Percentiles rank a stretch among this genome's conserved stretches.
Evolutionary conservation across 148 eudicot species (phyloP).

Genomic region (Selenicereus undatus): DNA sequence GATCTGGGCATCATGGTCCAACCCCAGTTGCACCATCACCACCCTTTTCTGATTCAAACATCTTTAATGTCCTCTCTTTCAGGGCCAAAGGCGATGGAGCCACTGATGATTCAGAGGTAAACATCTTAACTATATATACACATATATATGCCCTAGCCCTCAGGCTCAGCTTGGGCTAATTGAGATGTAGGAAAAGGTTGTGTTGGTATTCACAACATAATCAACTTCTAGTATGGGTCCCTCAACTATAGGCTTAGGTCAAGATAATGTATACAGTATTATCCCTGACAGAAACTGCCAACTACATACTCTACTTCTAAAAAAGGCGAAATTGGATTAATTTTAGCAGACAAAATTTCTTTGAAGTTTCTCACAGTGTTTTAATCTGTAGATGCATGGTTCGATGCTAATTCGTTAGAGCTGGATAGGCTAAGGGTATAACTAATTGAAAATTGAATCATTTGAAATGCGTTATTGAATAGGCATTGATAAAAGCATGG

Average conservation of each 20-base stretch:
- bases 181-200: not conserved
- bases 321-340: not conserved
- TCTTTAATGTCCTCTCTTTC: conserved; percentile 48
- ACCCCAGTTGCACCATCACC: conserved; percentile 22
- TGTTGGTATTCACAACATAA: not conserved
- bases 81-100: conserved; percentile 77
- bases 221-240: not conserved
- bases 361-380: not conserved
- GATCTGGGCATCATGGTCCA: conserved; percentile 10
- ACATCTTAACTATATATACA: not conserved
- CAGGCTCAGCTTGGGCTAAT: no score
- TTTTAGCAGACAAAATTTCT: no score
- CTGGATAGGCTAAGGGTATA: no score
- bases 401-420: no score
- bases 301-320: no score
- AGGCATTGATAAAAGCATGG: conserved; percentile 86
- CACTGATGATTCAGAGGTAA: conserved; percentile 74
- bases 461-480: not conserved
- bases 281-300: not conserved
- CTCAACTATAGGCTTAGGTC: no score
- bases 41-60: conserved; percentile 20
- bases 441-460: no score
- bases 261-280: not conserved
- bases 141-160: not conserved
- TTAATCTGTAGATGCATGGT: not conserved